These are phyloP conservation scores for Datura wrightii DNA, from an alignment of 257 asterid genomes.

Conservation along the genomic window DNA sequence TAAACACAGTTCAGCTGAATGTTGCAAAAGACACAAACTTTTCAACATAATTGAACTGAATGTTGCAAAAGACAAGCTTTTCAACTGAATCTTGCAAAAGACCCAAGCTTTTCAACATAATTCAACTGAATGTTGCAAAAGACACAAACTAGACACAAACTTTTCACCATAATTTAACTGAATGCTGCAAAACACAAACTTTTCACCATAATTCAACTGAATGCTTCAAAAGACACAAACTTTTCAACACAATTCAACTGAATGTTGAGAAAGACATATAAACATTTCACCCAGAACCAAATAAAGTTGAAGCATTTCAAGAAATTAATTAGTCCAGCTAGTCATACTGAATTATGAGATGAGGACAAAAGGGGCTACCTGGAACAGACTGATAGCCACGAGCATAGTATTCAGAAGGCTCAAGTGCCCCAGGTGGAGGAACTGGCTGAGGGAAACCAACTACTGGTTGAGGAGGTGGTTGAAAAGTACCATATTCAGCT, in stretches of 20 bases:
- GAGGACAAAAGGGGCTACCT: conserved; percentile 46
- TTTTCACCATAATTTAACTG: not conserved
- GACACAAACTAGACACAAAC: not conserved
- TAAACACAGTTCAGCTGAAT: not conserved
- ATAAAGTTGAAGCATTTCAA: not conserved
- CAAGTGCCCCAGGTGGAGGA: conserved; percentile 79
- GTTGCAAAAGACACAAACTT: not conserved
- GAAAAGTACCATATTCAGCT: conserved; percentile 83
- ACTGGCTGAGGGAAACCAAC: conserved; percentile 85
- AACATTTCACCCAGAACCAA: not conserved
- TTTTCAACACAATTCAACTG: not conserved
- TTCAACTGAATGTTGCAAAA: not conserved
- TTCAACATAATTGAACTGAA: not conserved
- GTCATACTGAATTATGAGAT: not conserved
- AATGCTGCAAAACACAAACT: not conserved
- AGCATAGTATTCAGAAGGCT: conserved; percentile 61
- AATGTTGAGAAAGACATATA: not conserved
- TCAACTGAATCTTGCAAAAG: not conserved
- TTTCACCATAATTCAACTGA: not conserved
- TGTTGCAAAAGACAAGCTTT: not conserved
- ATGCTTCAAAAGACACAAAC: not conserved
- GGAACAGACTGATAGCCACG: conserved; percentile 89
- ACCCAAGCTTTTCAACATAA: not conserved
- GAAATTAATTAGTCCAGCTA: not conserved
- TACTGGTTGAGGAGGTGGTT: conserved; percentile 71